phyloP scores from a whole-genome alignment of 345 rosid genomes.

The Cochlearia excelsa region DNA sequence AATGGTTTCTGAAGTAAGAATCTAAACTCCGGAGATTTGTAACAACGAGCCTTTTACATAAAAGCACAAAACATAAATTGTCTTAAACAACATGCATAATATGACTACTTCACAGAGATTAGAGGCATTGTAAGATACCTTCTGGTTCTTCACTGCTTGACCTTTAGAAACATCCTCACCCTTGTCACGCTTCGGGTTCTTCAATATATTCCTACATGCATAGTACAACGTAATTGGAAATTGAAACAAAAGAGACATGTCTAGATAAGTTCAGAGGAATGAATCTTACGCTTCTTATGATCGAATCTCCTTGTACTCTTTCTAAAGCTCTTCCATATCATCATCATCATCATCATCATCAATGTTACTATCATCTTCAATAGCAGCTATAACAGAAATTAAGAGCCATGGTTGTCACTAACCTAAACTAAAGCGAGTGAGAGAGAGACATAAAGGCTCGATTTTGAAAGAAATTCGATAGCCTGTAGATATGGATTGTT shows the following conservation, averaged over 20 bases:
- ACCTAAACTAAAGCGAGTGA: too few relatives aligned
- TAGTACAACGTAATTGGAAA: too few relatives aligned
- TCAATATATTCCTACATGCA: slow-evolving; percentile 60
- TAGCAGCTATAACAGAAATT: too few relatives aligned
- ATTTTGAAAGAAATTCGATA: too few relatives aligned
- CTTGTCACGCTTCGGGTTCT: slow-evolving; percentile 68
- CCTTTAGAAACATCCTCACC: slow-evolving; percentile 86
- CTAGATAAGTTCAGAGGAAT: too few relatives aligned
- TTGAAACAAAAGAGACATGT: too few relatives aligned
- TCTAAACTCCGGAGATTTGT: slow-evolving; percentile 73
- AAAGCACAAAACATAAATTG: slow-evolving; percentile 5
- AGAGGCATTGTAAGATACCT: slow-evolving; percentile 51
- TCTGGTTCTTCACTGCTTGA: slow-evolving; percentile 87
- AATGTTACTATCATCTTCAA: too few relatives aligned
- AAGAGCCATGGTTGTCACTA: too few relatives aligned
- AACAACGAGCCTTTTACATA: slow-evolving; percentile 78
- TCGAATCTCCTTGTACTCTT: slow-evolving; percentile 62
- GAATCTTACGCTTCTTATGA: slow-evolving; percentile 65
- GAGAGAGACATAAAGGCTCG: too few relatives aligned
- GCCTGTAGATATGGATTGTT: too few relatives aligned
- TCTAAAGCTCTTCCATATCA: slow-evolving; percentile 83
- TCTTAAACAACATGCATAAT: background rate
- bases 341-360: slow-evolving; percentile 38
- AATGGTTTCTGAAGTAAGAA: slow-evolving; percentile 86
- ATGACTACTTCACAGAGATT: background rate